Evolutionary conservation across 495 filamentous ascomycete species (phyloP).

Genomic region (Daldinia grandis): DNA sequence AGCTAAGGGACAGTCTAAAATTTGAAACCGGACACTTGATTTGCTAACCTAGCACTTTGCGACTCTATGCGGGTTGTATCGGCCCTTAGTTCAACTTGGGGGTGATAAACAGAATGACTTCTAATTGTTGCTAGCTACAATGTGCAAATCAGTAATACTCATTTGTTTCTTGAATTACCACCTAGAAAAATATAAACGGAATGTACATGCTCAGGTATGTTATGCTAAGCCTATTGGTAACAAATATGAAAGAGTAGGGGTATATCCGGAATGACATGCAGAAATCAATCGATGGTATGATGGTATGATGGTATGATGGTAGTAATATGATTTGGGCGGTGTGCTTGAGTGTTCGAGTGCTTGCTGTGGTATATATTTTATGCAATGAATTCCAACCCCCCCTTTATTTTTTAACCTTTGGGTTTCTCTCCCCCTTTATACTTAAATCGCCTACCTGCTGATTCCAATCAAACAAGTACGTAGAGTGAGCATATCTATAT

Average conservation of each 20-base stretch:
- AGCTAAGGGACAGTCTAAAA: neutral
- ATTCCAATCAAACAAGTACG: slow-evolving; percentile 53
- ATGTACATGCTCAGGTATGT: neutral
- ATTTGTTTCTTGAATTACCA: neutral
- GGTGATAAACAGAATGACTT: neutral
- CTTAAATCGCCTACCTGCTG: neutral
- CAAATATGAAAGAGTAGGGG: slow-evolving; percentile 6
- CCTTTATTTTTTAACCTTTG: neutral
- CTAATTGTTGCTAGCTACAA: neutral
- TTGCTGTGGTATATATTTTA: neutral
- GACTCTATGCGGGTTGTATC: neutral
- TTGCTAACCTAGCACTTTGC: neutral
- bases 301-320: neutral
- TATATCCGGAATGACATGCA: slow-evolving; percentile 4
- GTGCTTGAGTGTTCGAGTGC: neutral
- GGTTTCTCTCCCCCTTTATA: neutral
- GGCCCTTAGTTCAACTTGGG: neutral
- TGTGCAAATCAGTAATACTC: neutral
- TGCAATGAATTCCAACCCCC: neutral
- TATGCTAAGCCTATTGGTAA: neutral
- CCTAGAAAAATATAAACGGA: neutral
- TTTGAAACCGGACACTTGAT: neutral
- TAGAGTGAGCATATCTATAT: slow-evolving; percentile 63
- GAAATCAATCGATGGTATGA: neutral
- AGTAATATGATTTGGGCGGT: neutral